Evolutionary conservation across 768 basidiomycete genomes (phyloP).

Genomic region (Cystofilobasidium ferigula): DNA sequence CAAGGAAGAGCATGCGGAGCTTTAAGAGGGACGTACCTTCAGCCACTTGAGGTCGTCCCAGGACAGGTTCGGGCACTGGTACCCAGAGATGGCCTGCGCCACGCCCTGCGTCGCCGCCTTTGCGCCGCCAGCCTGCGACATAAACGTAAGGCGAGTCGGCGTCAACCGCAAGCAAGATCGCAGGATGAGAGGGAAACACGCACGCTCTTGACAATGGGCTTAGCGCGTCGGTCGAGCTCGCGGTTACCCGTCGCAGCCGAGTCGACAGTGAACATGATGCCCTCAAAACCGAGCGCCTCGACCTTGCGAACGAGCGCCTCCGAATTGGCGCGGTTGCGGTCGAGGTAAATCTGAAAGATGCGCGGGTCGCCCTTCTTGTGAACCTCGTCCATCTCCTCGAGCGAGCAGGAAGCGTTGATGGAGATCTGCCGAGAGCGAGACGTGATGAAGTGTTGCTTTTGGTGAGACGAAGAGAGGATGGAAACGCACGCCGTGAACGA

Average conservation of each 20-base stretch:
- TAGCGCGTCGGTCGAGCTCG: conserved; percentile 10
- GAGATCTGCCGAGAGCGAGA: too few relatives aligned
- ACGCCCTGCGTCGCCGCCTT: neutral
- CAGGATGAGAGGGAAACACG: neutral
- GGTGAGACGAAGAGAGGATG: neutral
- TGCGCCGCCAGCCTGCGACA: neutral
- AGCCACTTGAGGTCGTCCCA: conserved; percentile 19
- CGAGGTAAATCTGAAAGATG: conserved; percentile 34
- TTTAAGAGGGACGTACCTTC: neutral
- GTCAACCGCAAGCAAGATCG: too few relatives aligned
- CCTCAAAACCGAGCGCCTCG: conserved; percentile 15
- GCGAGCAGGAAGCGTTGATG: conserved; percentile 37
- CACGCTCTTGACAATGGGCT: neutral
- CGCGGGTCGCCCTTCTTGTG: conserved; percentile 31
- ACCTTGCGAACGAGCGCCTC: conserved; percentile 22
- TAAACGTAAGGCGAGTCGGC: neutral
- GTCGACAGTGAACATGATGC: conserved; percentile 24
- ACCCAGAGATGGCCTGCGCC: conserved; percentile 6
- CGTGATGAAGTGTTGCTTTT: too few relatives aligned
- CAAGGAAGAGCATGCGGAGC: neutral
- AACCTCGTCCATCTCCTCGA: conserved; percentile 40
- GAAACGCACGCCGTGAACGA: conserved; percentile 68
- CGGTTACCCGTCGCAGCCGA: conserved; percentile 18
- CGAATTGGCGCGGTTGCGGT: conserved; percentile 7
- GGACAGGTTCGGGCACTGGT: conserved; percentile 8